Evolutionary conservation across 1,284 basidiomycete genomes (phyloP), one percentile per base, ranked within the genome.

Genomic region (Marasmius fiardii): DNA sequence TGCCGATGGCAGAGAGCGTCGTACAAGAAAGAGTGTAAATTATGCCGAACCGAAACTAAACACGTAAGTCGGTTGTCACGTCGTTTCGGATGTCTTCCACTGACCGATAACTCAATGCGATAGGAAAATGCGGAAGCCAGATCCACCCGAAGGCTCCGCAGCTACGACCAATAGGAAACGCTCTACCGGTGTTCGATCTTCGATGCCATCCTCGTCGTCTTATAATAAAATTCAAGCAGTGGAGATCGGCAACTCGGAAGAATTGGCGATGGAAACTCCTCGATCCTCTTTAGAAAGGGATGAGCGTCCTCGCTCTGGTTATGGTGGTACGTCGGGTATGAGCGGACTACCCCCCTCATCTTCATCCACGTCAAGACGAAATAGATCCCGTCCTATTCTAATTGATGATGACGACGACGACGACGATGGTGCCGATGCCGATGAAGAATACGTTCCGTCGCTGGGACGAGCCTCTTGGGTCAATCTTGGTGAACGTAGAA

Each of bases 111-210:
- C 50, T 51, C 48, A 43, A 43, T 41, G 18, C 44, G 60, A 54
- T 63, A 93, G 90, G 48, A 95, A 95, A 83, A 93, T 94, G 92
- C 86, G 92, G 45, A 93, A 93, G 72, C 91, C 92, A 6, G 89
- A 90, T 63, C 71, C 78, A 21, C 73, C 79, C 34, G 70, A 71
- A 28, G 47, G 47, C 24, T 16, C 24, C 11, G 62, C 67, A 20
- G 60, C 68, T 4, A 66, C 71, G 8, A 60, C 64, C 20, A 66
- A 41, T n/a, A 16, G 39, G 39, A 41, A 41, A 20, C 39, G 39
- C 16, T 41, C 67, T 35, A 57, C 60, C 44, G 69, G 67, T 55
- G 76, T 75, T 59, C 68, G 71, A 18, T 66, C 71, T 18, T 74
- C 37, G 67, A 65, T 51, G 23, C 41, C 37, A 34, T 64, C 37